Evolutionary conservation across 495 filamentous ascomycete species (phyloP).

Genomic region (Filosporella fistucella): DNA sequence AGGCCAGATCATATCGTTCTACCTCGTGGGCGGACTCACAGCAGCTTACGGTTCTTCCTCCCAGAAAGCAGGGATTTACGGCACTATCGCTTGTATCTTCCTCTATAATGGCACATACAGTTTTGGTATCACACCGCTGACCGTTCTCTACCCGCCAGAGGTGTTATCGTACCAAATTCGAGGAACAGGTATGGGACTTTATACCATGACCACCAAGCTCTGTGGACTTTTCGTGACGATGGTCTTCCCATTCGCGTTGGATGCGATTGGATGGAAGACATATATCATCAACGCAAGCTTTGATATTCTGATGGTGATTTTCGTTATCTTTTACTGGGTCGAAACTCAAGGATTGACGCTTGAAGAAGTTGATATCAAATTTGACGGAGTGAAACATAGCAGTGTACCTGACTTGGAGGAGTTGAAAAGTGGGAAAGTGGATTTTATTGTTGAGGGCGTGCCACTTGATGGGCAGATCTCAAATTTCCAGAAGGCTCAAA

Average conservation of each 20-base stretch:
- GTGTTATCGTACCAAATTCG: slow-evolving; percentile 30
- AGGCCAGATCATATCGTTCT: slow-evolving; percentile 28
- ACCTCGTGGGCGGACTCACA: slow-evolving; percentile 34
- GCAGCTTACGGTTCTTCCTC: background rate
- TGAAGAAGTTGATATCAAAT: slow-evolving; percentile 29
- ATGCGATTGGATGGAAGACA: slow-evolving; percentile 30
- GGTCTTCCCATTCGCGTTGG: slow-evolving; percentile 42
- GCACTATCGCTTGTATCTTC: slow-evolving; percentile 16
- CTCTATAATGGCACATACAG: slow-evolving; percentile 37
- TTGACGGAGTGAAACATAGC: background rate
- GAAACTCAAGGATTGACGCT: slow-evolving; percentile 29
- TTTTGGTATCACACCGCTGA: slow-evolving; percentile 36
- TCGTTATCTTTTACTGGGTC: slow-evolving; percentile 27
- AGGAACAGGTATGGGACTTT: slow-evolving; percentile 28
- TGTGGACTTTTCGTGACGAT: slow-evolving; percentile 34
- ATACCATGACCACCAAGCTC: slow-evolving; percentile 27
- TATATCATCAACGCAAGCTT: slow-evolving; percentile 31
- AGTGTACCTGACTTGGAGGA: background rate
- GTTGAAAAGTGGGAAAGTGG: background rate
- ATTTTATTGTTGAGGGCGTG: background rate
- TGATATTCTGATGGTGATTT: slow-evolving; percentile 25
- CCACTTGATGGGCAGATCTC: no score
- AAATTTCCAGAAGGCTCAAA: no score
- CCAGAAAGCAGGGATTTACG: slow-evolving; percentile 16
- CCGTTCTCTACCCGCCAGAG: slow-evolving; percentile 39